Percentiles rank a stretch among this genome's conserved stretches.
Evolutionary conservation across 805 yeast genomes (phyloP).

Genomic region (Kazachstania martiniae): DNA sequence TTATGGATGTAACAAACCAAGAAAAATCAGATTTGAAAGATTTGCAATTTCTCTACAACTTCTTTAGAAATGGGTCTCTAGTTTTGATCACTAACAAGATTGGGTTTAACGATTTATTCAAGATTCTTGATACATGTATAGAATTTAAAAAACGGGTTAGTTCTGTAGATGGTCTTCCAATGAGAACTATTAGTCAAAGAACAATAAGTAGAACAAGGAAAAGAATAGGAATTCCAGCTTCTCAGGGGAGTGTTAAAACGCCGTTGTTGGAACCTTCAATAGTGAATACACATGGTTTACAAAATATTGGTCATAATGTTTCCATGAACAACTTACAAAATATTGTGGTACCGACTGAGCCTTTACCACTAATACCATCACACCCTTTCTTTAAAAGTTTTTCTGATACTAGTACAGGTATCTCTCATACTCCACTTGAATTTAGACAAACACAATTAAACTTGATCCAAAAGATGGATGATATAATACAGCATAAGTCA

Average conservation of each 20-base stretch:
- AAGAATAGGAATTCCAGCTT: constrained; percentile 2
- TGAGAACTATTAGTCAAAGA: constrained; percentile 2
- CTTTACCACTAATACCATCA: too few relatives aligned
- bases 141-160: too few relatives aligned
- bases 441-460: too few relatives aligned
- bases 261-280: too few relatives aligned
- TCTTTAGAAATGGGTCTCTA: not conserved
- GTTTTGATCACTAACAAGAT: not conserved
- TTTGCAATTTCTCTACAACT: not conserved
- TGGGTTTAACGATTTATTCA: not conserved
- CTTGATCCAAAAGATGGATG: not conserved
- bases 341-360: too few relatives aligned
- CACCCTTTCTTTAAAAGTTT: too few relatives aligned
- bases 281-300: too few relatives aligned
- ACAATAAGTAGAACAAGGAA: constrained; percentile 3
- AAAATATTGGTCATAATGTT: too few relatives aligned
- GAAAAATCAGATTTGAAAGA: not conserved
- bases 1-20: not conserved
- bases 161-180: not conserved
- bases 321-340: too few relatives aligned
- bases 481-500: not conserved
- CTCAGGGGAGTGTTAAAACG: not conserved
- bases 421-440: too few relatives aligned
- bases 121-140: not conserved
- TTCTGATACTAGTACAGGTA: too few relatives aligned